Evolutionary conservation across 495 filamentous ascomycete genomes (phyloP).

Genomic region (Aspergillus haitiensis): DNA sequence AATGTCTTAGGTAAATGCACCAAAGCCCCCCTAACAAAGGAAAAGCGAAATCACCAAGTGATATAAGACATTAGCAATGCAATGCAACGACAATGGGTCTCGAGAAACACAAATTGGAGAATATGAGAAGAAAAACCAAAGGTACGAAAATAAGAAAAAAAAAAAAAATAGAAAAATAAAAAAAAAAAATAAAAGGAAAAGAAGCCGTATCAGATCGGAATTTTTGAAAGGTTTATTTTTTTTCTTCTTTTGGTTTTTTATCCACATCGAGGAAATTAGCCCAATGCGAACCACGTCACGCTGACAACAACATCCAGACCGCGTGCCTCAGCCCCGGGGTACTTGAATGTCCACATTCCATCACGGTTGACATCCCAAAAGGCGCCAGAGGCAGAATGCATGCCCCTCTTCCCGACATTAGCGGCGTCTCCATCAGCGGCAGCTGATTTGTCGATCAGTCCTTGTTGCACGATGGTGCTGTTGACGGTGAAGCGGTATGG

Average conservation of each 20-base stretch:
- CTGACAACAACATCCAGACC: constrained; percentile 91
- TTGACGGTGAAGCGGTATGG: constrained; percentile 90
- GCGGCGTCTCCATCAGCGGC: constrained; percentile 38
- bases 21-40: constrained; percentile 9
- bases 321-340: constrained; percentile 75
- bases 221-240: constrained; percentile 13
- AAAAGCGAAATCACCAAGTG: constrained; percentile 21
- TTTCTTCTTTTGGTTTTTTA: neutral
- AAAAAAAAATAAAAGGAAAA: constrained; percentile 19
- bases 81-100: constrained; percentile 19
- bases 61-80: constrained; percentile 15
- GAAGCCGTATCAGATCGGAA: constrained; percentile 9
- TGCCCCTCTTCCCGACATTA: constrained; percentile 79
- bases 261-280: constrained; percentile 24
- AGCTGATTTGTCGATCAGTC: constrained; percentile 45
- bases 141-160: constrained; percentile 12
- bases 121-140: too few relatives aligned
- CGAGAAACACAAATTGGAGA: constrained; percentile 3
- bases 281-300: constrained; percentile 77
- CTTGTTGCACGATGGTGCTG: constrained; percentile 96
- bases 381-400: constrained; percentile 92
- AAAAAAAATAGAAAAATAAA: constrained; percentile 16
- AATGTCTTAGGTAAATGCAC: constrained; percentile 13
- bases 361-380: constrained; percentile 98
- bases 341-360: constrained; percentile 98